phyloP scores from a whole-genome alignment of 2,329 filamentous ascomycete genomes.

The Hypoxylon sp. region DNA sequence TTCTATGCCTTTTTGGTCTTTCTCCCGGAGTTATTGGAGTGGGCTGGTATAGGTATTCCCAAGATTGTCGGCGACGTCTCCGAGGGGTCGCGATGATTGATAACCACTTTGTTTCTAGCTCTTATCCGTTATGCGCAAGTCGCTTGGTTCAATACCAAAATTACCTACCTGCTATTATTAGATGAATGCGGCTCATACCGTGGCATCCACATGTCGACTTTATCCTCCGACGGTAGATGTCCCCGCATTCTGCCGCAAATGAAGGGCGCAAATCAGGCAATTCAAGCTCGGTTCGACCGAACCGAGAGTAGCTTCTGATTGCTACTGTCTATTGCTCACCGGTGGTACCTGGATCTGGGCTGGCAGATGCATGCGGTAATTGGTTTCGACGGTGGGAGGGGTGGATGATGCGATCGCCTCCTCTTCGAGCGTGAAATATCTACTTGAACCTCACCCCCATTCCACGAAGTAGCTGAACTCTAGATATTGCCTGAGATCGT shows the following conservation, averaged over 20 bases:
- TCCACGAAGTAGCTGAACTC: neutral
- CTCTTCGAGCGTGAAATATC: conserved; percentile 14
- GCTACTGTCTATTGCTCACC: conserved; percentile 22
- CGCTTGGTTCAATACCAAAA: neutral
- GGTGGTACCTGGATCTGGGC: conserved; percentile 10
- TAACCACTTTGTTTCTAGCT: neutral
- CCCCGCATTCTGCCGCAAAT: conserved; percentile 47
- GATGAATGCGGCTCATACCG: conserved; percentile 10
- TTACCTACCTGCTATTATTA: neutral
- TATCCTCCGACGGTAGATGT: conserved; percentile 37
- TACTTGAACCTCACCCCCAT: neutral
- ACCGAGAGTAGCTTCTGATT: conserved; percentile 15
- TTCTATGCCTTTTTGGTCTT: conserved; percentile 2
- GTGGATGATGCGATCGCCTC: conserved; percentile 25
- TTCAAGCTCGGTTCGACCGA: conserved; percentile 17
- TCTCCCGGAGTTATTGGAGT: conserved; percentile 27
- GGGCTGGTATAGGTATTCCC: conserved; percentile 29
- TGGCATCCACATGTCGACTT: conserved; percentile 19
- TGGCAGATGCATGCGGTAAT: conserved; percentile 25
- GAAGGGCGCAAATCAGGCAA: conserved; percentile 32
- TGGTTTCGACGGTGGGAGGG: conserved; percentile 1
- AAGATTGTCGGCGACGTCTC: conserved; percentile 22
- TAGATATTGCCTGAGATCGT: neutral
- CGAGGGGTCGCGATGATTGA: conserved; percentile 13
- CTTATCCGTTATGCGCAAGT: neutral